A percentile compares a stretch with the other conserved stretches of the same genome.
Evolutionary conservation across 495 filamentous ascomycete species (phyloP).

Genomic region (Extremus antarcticus): DNA sequence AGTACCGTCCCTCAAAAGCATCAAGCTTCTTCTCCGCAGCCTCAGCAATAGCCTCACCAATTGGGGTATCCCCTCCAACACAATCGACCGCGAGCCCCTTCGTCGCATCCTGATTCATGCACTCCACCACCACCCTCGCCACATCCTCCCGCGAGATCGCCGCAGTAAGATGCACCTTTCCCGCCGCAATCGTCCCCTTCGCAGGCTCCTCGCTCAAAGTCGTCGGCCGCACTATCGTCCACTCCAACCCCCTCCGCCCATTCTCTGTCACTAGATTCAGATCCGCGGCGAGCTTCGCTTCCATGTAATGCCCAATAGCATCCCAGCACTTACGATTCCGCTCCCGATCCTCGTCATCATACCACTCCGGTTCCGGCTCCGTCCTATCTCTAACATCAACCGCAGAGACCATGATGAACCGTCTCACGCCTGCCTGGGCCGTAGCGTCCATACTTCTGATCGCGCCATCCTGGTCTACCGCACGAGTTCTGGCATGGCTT

Average conservation of each 20-base stretch:
- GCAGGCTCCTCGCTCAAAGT: slow-evolving; percentile 19
- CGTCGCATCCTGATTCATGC: slow-evolving; percentile 26
- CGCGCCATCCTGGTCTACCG: slow-evolving; percentile 28
- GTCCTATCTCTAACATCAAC: slow-evolving; percentile 27
- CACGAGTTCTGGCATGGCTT: slow-evolving; percentile 22
- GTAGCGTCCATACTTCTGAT: slow-evolving; percentile 29
- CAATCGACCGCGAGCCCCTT: slow-evolving; percentile 28
- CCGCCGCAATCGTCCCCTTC: slow-evolving; percentile 25
- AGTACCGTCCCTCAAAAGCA: slow-evolving; percentile 21
- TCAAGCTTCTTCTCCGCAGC: slow-evolving; percentile 15
- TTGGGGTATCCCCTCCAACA: slow-evolving; percentile 25
- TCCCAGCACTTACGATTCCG: slow-evolving; percentile 22
- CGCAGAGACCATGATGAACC: slow-evolving; percentile 28
- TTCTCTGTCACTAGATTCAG: slow-evolving; percentile 26
- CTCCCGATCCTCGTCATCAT: slow-evolving; percentile 23
- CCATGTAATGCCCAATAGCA: slow-evolving; percentile 23
- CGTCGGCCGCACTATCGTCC: slow-evolving; percentile 29
- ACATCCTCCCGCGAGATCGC: slow-evolving; percentile 28
- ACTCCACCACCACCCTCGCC: slow-evolving; percentile 24
- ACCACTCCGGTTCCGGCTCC: slow-evolving; percentile 26
- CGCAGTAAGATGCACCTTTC: slow-evolving; percentile 18
- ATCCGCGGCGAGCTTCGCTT: slow-evolving; percentile 28
- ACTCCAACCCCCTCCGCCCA: slow-evolving; percentile 22
- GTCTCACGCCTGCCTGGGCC: slow-evolving; percentile 25
- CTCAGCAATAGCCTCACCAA: slow-evolving; percentile 17